A percentile compares a stretch with the other conserved stretches of the same genome.
Conservation (phyloP, 2,329 filamentous ascomycete genomes). For the Exophiala calicioides region DNA sequence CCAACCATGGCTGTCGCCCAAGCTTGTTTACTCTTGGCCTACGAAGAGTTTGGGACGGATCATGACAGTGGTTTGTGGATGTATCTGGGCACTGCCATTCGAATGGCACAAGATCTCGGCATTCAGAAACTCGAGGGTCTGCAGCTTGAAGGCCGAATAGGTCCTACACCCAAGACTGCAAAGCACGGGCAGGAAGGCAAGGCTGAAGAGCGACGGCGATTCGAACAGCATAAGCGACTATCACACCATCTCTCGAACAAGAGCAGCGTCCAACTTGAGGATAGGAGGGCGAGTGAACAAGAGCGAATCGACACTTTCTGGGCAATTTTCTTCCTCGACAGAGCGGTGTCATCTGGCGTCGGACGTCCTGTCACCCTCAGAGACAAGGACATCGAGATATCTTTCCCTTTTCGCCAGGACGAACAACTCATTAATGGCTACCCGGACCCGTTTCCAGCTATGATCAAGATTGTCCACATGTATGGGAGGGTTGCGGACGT, state of each 20-base stretch:
- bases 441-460: slow-evolving; percentile 75
- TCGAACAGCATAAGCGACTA: slow-evolving; percentile 37
- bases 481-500: slow-evolving; percentile 84
- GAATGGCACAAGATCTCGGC: slow-evolving; percentile 77
- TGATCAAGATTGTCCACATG: slow-evolving; percentile 81
- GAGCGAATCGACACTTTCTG: slow-evolving; percentile 86
- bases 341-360: slow-evolving; percentile 83
- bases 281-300: slow-evolving; percentile 64
- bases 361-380: slow-evolving; percentile 80
- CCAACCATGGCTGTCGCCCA: slow-evolving; percentile 82
- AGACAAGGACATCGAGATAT: slow-evolving; percentile 81
- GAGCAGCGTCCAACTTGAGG: slow-evolving; percentile 30
- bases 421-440: slow-evolving; percentile 60
- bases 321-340: slow-evolving; percentile 84
- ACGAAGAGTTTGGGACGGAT: slow-evolving; percentile 84
- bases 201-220: slow-evolving; percentile 47
- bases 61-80: slow-evolving; percentile 92
- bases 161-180: slow-evolving; percentile 59
- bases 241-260: slow-evolving; percentile 24
- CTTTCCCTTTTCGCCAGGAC: slow-evolving; percentile 62
- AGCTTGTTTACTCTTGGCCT: slow-evolving; percentile 78
- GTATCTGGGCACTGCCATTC: slow-evolving; percentile 85
- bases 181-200: slow-evolving; percentile 46
- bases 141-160: slow-evolving; percentile 56
- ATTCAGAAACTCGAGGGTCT: slow-evolving; percentile 80